Conservation (phyloP, 768 basidiomycete genomes). For the Podaxis sp. region DNA sequence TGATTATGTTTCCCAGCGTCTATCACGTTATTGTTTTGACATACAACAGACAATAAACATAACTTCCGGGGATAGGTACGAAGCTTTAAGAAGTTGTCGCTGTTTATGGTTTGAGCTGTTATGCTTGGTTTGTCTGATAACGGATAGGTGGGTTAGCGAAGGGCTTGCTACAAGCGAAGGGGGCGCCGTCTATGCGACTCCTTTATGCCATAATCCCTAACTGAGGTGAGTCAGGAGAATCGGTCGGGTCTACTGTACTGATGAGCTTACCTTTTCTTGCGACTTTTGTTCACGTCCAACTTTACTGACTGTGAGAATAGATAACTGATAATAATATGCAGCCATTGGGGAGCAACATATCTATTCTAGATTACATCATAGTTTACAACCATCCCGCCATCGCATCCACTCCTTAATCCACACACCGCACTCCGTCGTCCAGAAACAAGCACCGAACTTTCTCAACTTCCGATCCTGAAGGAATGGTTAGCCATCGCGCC, state of each 20-base stretch:
- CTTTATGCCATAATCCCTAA: background rate
- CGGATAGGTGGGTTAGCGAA: background rate
- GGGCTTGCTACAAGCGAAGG: background rate
- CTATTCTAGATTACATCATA: background rate
- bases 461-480: background rate
- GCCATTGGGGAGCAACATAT: background rate
- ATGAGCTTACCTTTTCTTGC: background rate
- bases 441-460: background rate
- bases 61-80: background rate
- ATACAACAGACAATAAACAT: background rate
- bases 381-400: background rate
- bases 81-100: background rate
- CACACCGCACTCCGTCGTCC: background rate
- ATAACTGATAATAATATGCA: background rate
- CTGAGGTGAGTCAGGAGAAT: background rate
- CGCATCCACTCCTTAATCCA: background rate
- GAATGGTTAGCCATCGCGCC: background rate
- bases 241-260: background rate
- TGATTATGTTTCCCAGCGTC: background rate
- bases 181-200: background rate
- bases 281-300: background rate
- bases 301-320: background rate
- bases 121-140: background rate
- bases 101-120: background rate
- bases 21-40: background rate